phyloP scores from a whole-genome alignment of 805 yeast genomes.

The Candida pini region DNA sequence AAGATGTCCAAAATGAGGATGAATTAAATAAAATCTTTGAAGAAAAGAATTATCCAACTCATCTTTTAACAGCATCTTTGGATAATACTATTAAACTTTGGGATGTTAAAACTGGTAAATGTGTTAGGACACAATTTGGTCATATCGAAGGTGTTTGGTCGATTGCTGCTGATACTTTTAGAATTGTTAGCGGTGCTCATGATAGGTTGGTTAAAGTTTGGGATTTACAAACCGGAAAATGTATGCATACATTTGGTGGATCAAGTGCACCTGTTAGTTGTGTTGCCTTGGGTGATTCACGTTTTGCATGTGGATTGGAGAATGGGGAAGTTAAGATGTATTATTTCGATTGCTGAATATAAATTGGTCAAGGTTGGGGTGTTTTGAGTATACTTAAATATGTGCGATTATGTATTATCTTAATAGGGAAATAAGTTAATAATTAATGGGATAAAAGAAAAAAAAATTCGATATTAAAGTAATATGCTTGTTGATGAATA shows the following conservation, averaged over 20 bases:
- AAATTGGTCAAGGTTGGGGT: background rate
- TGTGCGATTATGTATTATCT: background rate
- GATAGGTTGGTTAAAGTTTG: slow-evolving; percentile 86
- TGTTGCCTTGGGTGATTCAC: slow-evolving; percentile 84
- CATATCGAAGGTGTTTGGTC: slow-evolving; percentile 99
- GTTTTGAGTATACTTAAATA: background rate
- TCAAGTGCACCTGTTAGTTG: slow-evolving; percentile 54
- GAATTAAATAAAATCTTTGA: slow-evolving; percentile 11
- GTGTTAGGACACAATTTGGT: slow-evolving; percentile 92
- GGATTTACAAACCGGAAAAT: slow-evolving; percentile 93
- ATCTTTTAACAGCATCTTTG: slow-evolving; percentile 77
- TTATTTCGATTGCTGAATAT: slow-evolving; percentile 51
- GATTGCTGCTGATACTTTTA: slow-evolving; percentile 89
- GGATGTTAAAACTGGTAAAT: slow-evolving; percentile 83
- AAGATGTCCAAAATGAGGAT: slow-evolving; percentile 5
- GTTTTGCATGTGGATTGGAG: slow-evolving; percentile 87
- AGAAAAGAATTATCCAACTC: slow-evolving; percentile 59
- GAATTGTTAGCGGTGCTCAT: slow-evolving; percentile 92
- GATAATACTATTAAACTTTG: slow-evolving; percentile 92
- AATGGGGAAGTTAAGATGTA: slow-evolving; percentile 82
- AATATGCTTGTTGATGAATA: slow-evolving; percentile 52
- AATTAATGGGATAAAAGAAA: too few relatives aligned
- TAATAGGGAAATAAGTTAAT: too few relatives aligned
- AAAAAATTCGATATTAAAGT: too few relatives aligned
- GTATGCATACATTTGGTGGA: slow-evolving; percentile 88